These are phyloP conservation scores for Yamadazyma sp. DNA, from an alignment of 1,139 yeast species.

Conservation along the genomic window DNA sequence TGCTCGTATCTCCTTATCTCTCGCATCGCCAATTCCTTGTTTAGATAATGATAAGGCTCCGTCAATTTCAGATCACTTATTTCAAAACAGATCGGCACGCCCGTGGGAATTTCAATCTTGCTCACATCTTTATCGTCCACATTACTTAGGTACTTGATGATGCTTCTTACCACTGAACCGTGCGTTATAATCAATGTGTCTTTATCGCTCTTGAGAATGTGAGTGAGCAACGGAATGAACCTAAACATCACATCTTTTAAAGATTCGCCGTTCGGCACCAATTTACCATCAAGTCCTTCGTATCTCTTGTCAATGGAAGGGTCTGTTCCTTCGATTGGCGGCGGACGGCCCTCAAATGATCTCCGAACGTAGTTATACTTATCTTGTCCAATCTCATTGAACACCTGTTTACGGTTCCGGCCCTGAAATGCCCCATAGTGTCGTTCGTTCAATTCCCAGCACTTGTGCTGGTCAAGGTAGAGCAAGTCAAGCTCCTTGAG, in stretches of 20 bases:
- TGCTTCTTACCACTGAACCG: slow-evolving; percentile 72
- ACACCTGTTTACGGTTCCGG: slow-evolving; percentile 54
- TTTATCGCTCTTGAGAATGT: slow-evolving; percentile 36
- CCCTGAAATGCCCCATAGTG: slow-evolving; percentile 82
- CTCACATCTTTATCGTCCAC: slow-evolving; percentile 65
- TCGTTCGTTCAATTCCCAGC: slow-evolving; percentile 77
- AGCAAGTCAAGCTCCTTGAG: slow-evolving; percentile 43
- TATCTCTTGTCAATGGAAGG: slow-evolving; percentile 50
- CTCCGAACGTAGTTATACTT: slow-evolving; percentile 64
- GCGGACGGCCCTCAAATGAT: slow-evolving; percentile 69
- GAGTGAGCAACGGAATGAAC: slow-evolving; percentile 53
- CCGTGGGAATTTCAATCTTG: slow-evolving; percentile 72
- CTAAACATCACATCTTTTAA: slow-evolving; percentile 63
- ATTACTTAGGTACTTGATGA: slow-evolving; percentile 56
- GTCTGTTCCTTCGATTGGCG: slow-evolving; percentile 38
- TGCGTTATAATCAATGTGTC: slow-evolving; percentile 69
- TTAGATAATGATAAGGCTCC: slow-evolving; percentile 56
- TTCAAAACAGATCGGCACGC: slow-evolving; percentile 67
- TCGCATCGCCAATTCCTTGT: slow-evolving; percentile 64
- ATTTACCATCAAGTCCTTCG: slow-evolving; percentile 18
- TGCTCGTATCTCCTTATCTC: slow-evolving; percentile 64
- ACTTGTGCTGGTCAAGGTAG: slow-evolving; percentile 51
- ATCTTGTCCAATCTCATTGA: slow-evolving; percentile 53
- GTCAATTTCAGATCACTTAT: slow-evolving; percentile 42
- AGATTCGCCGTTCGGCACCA: slow-evolving; percentile 68